These are phyloP conservation scores for Didymella exigua DNA, from an alignment of 2,329 filamentous ascomycete genomes.

Conservation along the genomic window DNA sequence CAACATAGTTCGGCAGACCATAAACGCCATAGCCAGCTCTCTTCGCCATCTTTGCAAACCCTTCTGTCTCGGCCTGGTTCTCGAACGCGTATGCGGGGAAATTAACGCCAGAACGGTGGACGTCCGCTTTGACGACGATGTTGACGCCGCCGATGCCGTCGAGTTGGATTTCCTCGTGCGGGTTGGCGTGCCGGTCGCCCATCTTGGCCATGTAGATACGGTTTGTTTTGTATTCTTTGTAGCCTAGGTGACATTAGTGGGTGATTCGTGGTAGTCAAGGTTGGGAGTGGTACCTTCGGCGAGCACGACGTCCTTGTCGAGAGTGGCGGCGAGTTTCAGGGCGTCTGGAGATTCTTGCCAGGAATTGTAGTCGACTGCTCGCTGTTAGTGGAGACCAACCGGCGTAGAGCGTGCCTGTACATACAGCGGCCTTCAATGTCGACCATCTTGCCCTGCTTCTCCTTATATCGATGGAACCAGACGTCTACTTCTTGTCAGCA, in stretches of 20 bases:
- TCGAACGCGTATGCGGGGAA: slow-evolving; percentile 97
- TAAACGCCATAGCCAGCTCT: slow-evolving; percentile 90
- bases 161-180: slow-evolving; percentile 88
- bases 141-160: slow-evolving; percentile 97
- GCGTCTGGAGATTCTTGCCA: slow-evolving; percentile 94
- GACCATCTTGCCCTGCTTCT: slow-evolving; percentile 62
- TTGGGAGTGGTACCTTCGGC: slow-evolving; percentile 70
- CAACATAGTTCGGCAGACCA: slow-evolving; percentile 94
- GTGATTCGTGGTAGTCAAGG: not conserved
- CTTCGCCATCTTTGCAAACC: slow-evolving; percentile 98
- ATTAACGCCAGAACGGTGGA: slow-evolving; percentile 96
- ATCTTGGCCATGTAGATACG: slow-evolving; percentile 87
- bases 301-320: slow-evolving; percentile 81
- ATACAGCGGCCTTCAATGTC: slow-evolving; percentile 96
- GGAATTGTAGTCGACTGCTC: slow-evolving; percentile 92
- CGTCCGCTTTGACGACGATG: slow-evolving; percentile 96
- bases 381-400: slow-evolving; percentile 16
- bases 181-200: slow-evolving; percentile 91
- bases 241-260: slow-evolving; percentile 62
- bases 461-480: slow-evolving; percentile 91
- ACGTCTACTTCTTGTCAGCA: slow-evolving; percentile 67
- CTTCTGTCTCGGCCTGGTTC: slow-evolving; percentile 98
- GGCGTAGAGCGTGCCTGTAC: slow-evolving; percentile 35
- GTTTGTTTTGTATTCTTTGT: slow-evolving; percentile 90
- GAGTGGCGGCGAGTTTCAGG: slow-evolving; percentile 70